Conservation (phyloP, 257 asterid species). For the Coffea eugenioides region DNA sequence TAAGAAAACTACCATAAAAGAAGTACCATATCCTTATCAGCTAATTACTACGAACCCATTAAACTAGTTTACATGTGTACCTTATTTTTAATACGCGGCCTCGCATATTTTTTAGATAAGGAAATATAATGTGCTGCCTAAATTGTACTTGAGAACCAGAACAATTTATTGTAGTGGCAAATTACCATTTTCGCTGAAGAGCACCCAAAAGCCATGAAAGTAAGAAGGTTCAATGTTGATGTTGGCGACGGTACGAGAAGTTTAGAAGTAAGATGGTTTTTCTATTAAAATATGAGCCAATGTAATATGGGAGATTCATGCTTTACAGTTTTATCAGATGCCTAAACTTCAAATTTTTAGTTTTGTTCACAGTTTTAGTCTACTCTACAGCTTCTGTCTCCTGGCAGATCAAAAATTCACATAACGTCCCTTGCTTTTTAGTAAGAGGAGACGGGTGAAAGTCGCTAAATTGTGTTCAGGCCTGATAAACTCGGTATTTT, state of each 20-base stretch:
- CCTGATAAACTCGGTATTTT: constrained; percentile 4
- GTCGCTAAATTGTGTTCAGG: neutral
- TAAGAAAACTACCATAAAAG: neutral
- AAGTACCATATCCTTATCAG: neutral
- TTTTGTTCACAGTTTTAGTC: neutral
- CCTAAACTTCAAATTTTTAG: neutral
- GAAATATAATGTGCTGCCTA: too few species aligned
- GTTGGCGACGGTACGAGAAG: neutral
- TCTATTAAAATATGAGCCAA: neutral
- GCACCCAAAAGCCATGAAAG: neutral
- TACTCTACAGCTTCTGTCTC: neutral
- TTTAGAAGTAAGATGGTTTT: too few species aligned
- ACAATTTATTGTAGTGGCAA: neutral
- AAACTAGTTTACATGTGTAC: neutral
- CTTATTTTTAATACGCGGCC: neutral
- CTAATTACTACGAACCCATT: neutral
- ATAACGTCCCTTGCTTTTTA: neutral
- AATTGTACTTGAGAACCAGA: too few species aligned
- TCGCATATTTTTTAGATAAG: neutral
- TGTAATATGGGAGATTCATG: neutral
- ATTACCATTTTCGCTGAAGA: neutral
- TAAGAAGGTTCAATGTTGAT: neutral
- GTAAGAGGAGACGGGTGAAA: neutral
- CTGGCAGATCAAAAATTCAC: neutral
- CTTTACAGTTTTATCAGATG: neutral